Evolutionary conservation across 176 grass and related monocot species (phyloP), one percentile per base, ranked within the genome.

Genomic region (Panicum miliaceum): DNA sequence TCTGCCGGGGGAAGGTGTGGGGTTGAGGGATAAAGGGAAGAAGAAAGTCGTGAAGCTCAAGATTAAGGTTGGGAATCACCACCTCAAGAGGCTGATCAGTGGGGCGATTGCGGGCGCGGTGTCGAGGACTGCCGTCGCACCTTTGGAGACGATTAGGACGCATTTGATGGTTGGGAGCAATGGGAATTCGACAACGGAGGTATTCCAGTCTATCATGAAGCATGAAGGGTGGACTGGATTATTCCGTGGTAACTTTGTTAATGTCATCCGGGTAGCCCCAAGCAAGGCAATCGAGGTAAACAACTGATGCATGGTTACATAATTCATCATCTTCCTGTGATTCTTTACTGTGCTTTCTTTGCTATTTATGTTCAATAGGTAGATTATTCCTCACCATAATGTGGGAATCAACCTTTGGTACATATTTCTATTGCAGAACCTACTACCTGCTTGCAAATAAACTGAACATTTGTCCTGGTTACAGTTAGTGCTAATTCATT

Each of bases 271-370:
- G 29, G 92, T 97, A 5, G 90, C 92, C 53, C 95, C 92, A 2
- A 97, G 95, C 90, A 97, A 97, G 82, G 95, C 95, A 52, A 89
- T 97, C 2, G 92, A 97, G 95, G 95, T 97, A 86, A 91, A 13
- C 58, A 66, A 76, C 32, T 76, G n/a, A 34, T 41, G 12, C 15
- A 3, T 80, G 60, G 16, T 54, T 60, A 3, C 25, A 14, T 19
- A 25, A 20, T 38, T 70, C 32, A 26, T 1, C 12, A 8, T 7
- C 25, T 25, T 5, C 38, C 19, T 84, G 1, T 72, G 29, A 48
- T 84, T 66, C 2, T 64, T 35, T 19, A 35, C 4, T 8, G 48
- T 73, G 9, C 3, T 50, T 71, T 61, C n/a, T 25, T 52, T 37
- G 34, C 37, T 23, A 60, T 48, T 2, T 70, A 43, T 29, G 10